These are phyloP conservation scores for Chamaecyparis obtusa DNA, from an alignment of 75 land plant genomes.

Conservation along the genomic window DNA sequence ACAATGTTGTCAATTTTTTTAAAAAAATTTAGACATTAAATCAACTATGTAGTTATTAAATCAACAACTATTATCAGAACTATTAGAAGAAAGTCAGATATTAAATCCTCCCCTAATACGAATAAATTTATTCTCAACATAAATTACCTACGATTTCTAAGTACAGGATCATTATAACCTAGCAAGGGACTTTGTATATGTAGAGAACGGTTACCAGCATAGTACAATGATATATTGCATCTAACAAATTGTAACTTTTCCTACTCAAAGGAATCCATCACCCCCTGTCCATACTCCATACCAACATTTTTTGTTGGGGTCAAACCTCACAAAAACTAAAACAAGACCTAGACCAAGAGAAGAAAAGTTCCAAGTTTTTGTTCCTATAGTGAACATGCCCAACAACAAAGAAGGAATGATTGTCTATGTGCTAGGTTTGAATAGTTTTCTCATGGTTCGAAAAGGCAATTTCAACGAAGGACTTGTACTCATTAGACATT, in stretches of 20 bases:
- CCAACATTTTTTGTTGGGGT: slow-evolving; percentile 10
- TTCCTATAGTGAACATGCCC: slow-evolving; percentile 22
- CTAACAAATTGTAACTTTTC: slow-evolving; percentile 57
- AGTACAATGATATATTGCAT: slow-evolving; percentile 67
- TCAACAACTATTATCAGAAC: too few species aligned
- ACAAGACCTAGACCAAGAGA: not conserved
- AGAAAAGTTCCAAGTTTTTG: not conserved
- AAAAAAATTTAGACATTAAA: too few species aligned
- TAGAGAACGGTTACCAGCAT: slow-evolving; percentile 34
- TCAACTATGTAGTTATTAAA: too few species aligned
- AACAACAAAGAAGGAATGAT: slow-evolving; percentile 63
- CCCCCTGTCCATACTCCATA: slow-evolving; percentile 65
- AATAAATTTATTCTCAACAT: too few species aligned
- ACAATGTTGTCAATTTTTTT: too few species aligned
- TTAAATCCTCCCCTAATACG: too few species aligned
- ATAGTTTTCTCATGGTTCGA: slow-evolving; percentile 60
- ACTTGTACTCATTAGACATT: slow-evolving; percentile 29
- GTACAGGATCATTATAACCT: too few species aligned
- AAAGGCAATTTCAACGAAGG: slow-evolving; percentile 64
- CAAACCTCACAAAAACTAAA: slow-evolving; percentile 12
- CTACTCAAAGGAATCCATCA: slow-evolving; percentile 51
- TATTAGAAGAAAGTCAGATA: too few species aligned
- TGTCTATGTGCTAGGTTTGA: slow-evolving; percentile 71
- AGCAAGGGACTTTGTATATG: too few species aligned
- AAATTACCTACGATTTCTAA: too few species aligned